These are phyloP conservation scores for Orbilia brochopaga DNA, from an alignment of 2,329 filamentous ascomycete species.

Conservation along the genomic window DNA sequence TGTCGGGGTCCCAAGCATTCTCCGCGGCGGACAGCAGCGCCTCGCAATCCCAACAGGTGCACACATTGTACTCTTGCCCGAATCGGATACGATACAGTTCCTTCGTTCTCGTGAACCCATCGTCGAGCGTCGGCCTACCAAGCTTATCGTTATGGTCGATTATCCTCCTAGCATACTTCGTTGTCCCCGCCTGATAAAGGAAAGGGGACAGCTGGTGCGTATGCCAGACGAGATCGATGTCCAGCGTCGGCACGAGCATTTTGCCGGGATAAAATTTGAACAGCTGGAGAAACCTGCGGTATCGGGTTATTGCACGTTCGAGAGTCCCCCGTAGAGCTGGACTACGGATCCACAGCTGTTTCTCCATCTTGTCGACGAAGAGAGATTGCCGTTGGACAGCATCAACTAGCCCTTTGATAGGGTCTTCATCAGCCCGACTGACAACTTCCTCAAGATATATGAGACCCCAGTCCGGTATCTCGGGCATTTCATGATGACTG, in stretches of 20 bases:
- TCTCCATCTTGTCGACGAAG: slow-evolving; percentile 52
- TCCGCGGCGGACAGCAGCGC: slow-evolving; percentile 50
- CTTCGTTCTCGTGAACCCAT: slow-evolving; percentile 73
- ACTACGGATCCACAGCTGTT: slow-evolving; percentile 50
- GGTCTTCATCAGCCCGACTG: not conserved
- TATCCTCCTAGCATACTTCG: slow-evolving; percentile 61
- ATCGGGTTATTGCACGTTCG: slow-evolving; percentile 57
- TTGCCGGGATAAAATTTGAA: slow-evolving; percentile 62
- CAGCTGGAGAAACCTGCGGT: slow-evolving; percentile 67
- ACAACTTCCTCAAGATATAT: too few relatives aligned
- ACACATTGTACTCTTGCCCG: slow-evolving; percentile 72
- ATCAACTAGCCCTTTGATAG: slow-evolving; percentile 32
- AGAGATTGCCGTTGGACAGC: slow-evolving; percentile 49
- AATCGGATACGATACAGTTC: slow-evolving; percentile 72
- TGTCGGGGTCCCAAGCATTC: too few relatives aligned
- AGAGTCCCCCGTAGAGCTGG: slow-evolving; percentile 55
- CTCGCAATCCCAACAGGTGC: slow-evolving; percentile 85
- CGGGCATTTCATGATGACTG: too few relatives aligned
- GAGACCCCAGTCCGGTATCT: too few relatives aligned
- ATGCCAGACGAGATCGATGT: slow-evolving; percentile 78
- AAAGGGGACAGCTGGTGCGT: slow-evolving; percentile 74
- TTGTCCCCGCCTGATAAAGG: slow-evolving; percentile 62
- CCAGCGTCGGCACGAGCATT: slow-evolving; percentile 72
- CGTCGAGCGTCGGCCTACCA: slow-evolving; percentile 68
- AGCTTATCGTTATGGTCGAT: slow-evolving; percentile 87